Evolutionary conservation across 345 rosid species (phyloP).

Genomic region (Eutrema yunnanense): DNA sequence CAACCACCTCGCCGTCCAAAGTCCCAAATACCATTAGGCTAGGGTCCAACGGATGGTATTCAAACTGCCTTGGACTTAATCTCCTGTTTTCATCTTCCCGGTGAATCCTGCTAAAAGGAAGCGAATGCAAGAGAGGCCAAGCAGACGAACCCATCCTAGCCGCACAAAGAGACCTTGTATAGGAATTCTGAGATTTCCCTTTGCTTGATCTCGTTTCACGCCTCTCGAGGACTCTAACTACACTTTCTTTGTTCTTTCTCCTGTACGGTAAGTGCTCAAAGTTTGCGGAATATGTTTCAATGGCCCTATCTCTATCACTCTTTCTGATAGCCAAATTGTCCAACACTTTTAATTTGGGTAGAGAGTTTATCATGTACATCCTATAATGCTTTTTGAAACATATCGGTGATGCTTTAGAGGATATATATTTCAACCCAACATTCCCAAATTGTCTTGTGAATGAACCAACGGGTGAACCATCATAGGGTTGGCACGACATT

Average conservation of each 20-base stretch:
- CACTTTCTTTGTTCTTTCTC: slow-evolving; percentile 62
- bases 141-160: slow-evolving; percentile 82
- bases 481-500: slow-evolving; percentile 29
- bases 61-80: slow-evolving; percentile 92
- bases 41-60: slow-evolving; percentile 79
- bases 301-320: slow-evolving; percentile 68
- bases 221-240: slow-evolving; percentile 55
- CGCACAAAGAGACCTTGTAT: slow-evolving; percentile 77
- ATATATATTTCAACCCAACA: slow-evolving; percentile 49
- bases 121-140: slow-evolving; percentile 70
- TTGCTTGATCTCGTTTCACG: slow-evolving; percentile 65
- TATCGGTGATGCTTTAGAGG: slow-evolving; percentile 72
- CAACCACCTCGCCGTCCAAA: slow-evolving; percentile 88
- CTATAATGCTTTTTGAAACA: slow-evolving; percentile 85
- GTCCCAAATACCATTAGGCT: slow-evolving; percentile 87
- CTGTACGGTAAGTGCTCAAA: slow-evolving; percentile 78
- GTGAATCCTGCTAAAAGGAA: slow-evolving; percentile 34
- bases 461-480: slow-evolving; percentile 35
- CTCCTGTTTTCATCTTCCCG: slow-evolving; percentile 37
- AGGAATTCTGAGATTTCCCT: slow-evolving; percentile 50
- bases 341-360: slow-evolving; percentile 64
- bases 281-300: slow-evolving; percentile 41
- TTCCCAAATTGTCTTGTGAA: slow-evolving; percentile 33
- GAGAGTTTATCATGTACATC: slow-evolving; percentile 75
- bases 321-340: slow-evolving; percentile 66